Base-by-base conservation (phyloP, 2,329 filamentous ascomycete species). In the Cercospora sesami region DNA sequence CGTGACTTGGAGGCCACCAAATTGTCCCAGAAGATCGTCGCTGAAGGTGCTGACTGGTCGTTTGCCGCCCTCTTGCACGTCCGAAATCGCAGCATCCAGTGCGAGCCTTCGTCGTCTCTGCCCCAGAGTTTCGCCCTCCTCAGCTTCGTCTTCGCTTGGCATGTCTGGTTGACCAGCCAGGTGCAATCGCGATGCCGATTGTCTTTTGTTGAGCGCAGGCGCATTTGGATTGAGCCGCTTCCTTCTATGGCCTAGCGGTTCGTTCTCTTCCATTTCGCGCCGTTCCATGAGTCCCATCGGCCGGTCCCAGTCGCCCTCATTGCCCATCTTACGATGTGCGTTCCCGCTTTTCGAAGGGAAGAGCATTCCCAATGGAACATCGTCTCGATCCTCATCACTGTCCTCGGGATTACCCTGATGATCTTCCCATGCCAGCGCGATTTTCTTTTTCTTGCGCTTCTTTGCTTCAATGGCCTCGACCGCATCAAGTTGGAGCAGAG, bases 371-470 rank as follows among this genome's bases (percentile, higher is more conserved):
- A 99, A 84, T 0, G 95, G 95, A 1, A 97, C 90, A 74, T 98
- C 94, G 64, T 94, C 92, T 30, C 62, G 51, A 18, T 30, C 62
- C 71, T 97, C 93, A 60, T 86, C 83, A 12, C 88, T 88, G 75
- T 82, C 81, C 33, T 82, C 81, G 9, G 76, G 67, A 10, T 78
- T 77, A 67, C 18, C 72, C 18, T 79, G 73, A 0, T 86, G 85
- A 61, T 91, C 90, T 79, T 98, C 94, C 95, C 95, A 99, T 1
- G 94, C 95, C 36, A 99, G 84, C 67, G 92, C 92, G 36, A 97
- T 88, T 67, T 90, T 91, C 75, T 91, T 91, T 66, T 86, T 86
- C 74, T 90, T 86, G 42, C 94, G 88, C 30, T 90, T 86, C 71
- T 90, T 89, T 73, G 89, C 90, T 78, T 97, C 91, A 26, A 93